Conservation (phyloP, 768 basidiomycete genomes). For the Filobasidium wieringae region DNA sequence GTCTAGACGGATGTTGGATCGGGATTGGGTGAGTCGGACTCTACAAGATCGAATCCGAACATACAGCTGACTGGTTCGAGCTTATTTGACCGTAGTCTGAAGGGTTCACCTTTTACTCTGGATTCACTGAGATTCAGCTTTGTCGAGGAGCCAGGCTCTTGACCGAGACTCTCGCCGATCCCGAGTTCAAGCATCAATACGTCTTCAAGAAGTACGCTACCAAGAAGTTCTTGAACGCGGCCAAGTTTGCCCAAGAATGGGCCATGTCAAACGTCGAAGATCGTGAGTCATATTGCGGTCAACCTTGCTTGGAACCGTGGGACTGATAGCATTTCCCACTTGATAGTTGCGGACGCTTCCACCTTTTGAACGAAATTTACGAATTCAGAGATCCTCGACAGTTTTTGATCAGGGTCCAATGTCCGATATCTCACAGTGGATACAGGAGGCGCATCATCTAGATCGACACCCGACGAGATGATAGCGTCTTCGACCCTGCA, state of each 20-base stretch:
- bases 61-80: constrained; percentile 36
- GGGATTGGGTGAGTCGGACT: constrained; percentile 73
- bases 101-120: constrained; percentile 82
- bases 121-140: constrained; percentile 79
- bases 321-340: too few species aligned
- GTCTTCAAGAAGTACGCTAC: constrained; percentile 92
- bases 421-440: too few species aligned
- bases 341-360: neutral
- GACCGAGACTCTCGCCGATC: constrained; percentile 67
- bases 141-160: constrained; percentile 67
- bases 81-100: constrained; percentile 52
- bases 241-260: constrained; percentile 44
- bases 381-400: neutral
- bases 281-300: neutral
- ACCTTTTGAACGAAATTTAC: neutral
- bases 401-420: too few species aligned
- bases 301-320: too few species aligned
- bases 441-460: too few species aligned
- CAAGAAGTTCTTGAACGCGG: constrained; percentile 91
- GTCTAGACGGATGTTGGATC: constrained; percentile 82
- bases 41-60: constrained; percentile 18
- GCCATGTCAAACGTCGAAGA: constrained; percentile 21
- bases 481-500: too few species aligned
- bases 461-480: too few species aligned
- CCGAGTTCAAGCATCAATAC: constrained; percentile 68